Percentiles rank a stretch among this genome's conserved stretches.
Evolutionary conservation across 225 moss, liverwort and hornwort genomes (phyloP).

Genomic region (Thuidium tamariscinum): DNA sequence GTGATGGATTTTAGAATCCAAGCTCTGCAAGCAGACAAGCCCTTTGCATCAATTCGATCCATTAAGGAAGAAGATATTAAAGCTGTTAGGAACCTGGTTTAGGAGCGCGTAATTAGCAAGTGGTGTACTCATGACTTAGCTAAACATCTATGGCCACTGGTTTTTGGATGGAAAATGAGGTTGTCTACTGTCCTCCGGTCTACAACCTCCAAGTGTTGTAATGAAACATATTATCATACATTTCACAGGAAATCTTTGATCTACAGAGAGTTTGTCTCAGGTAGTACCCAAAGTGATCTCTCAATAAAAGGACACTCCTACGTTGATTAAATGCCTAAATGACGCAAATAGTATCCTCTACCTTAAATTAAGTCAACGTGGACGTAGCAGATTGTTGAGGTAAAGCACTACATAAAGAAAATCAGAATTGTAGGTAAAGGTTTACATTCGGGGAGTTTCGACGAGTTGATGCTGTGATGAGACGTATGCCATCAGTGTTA

Average conservation of each 20-base stretch:
- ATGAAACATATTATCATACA: not conserved
- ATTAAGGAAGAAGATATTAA: not conserved
- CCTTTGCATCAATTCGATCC: not conserved
- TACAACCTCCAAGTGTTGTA: not conserved
- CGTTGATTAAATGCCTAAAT: not conserved
- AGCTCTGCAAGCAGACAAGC: slow-evolving; percentile 39
- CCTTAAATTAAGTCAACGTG: not conserved
- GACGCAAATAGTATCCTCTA: not conserved
- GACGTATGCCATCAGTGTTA: slow-evolving; percentile 68
- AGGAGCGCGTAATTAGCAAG: not conserved
- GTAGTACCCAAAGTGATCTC: not conserved
- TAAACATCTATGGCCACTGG: not conserved
- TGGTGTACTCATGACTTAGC: not conserved
- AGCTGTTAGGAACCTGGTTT: not conserved
- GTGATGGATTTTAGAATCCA: slow-evolving; percentile 96
- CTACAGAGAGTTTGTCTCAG: not conserved
- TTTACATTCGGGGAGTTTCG: slow-evolving; percentile 89
- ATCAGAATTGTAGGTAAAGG: not conserved
- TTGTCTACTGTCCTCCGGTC: not conserved
- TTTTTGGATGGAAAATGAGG: not conserved
- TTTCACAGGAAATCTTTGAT: not conserved
- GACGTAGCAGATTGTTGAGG: not conserved
- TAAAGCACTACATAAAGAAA: not conserved
- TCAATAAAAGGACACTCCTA: not conserved
- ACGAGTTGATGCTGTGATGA: slow-evolving; percentile 82